These are phyloP conservation scores for Sonneratia caseolaris DNA, from an alignment of 345 rosid genomes.

Conservation along the genomic window DNA sequence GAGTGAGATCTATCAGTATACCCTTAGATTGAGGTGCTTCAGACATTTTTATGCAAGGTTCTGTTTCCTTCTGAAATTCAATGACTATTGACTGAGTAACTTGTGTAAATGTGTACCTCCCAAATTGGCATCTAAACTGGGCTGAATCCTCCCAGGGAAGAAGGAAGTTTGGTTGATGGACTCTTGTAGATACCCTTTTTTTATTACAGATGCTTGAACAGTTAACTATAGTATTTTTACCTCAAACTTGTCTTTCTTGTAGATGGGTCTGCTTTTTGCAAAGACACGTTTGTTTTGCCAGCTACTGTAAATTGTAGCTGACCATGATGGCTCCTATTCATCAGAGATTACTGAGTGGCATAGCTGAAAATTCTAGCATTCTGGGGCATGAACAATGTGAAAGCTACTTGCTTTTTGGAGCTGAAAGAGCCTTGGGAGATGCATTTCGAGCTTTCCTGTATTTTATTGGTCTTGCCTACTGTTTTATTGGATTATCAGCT, in stretches of 20 bases:
- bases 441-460: slow-evolving; percentile 43
- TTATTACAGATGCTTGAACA: background rate
- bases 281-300: slow-evolving; percentile 10
- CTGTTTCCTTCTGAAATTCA: background rate
- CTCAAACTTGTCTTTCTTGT: background rate
- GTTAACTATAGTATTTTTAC: background rate
- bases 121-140: background rate
- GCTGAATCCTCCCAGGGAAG: background rate
- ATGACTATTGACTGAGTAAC: background rate
- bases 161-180: background rate
- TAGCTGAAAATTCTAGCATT: slow-evolving; percentile 16
- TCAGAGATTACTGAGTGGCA: slow-evolving; percentile 11
- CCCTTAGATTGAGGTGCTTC: background rate
- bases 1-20: background rate
- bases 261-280: slow-evolving; percentile 14
- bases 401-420: slow-evolving; percentile 41
- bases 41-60: background rate
- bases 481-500: slow-evolving; percentile 80
- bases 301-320: slow-evolving; percentile 9
- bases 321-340: slow-evolving; percentile 31
- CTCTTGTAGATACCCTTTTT: background rate
- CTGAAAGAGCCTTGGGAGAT: slow-evolving; percentile 44
- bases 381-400: slow-evolving; percentile 35
- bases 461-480: slow-evolving; percentile 67
- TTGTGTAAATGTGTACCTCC: background rate